Evolutionary conservation across 495 filamentous ascomycete genomes (phyloP).

Genomic region (Aspergillus mulundensis): DNA sequence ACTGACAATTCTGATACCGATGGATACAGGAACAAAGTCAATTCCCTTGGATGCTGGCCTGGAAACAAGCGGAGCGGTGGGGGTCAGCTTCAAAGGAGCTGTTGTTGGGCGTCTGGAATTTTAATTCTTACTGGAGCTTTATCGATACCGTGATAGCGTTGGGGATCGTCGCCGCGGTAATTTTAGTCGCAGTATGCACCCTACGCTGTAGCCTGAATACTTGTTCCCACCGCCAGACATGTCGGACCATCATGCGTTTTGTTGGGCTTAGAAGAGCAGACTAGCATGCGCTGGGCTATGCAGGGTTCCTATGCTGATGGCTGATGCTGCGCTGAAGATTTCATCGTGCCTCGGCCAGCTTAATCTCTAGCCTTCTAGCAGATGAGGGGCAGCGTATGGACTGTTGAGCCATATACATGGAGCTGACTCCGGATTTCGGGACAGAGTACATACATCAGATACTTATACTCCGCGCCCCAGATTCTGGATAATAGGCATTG

Average conservation of each 20-base stretch:
- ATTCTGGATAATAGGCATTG: neutral
- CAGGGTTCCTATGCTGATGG: neutral
- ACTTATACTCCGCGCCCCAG: neutral
- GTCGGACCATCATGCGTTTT: slow-evolving; percentile 4
- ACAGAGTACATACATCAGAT: neutral
- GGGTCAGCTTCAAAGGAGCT: neutral
- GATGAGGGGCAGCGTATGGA: neutral
- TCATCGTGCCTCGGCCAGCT: neutral
- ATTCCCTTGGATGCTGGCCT: neutral
- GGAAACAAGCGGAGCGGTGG: neutral
- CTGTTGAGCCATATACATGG: neutral
- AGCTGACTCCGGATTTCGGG: neutral
- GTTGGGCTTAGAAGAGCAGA: slow-evolving; percentile 5
- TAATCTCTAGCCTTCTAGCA: neutral
- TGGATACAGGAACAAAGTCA: slow-evolving; percentile 8
- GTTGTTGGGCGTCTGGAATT: slow-evolving; percentile 13
- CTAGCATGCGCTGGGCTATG: neutral
- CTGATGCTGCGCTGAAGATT: neutral
- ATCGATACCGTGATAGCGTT: slow-evolving; percentile 10
- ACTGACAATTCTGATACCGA: slow-evolving; percentile 1
- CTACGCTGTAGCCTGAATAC: slow-evolving; percentile 29
- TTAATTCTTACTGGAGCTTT: slow-evolving; percentile 15
- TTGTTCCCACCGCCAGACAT: slow-evolving; percentile 3
- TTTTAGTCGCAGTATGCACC: slow-evolving; percentile 24
- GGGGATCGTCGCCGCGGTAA: slow-evolving; percentile 20